Evolutionary conservation across 768 basidiomycete genomes (phyloP), one percentile per base, ranked within the genome.

Genomic region (Lyophyllum shimeji): DNA sequence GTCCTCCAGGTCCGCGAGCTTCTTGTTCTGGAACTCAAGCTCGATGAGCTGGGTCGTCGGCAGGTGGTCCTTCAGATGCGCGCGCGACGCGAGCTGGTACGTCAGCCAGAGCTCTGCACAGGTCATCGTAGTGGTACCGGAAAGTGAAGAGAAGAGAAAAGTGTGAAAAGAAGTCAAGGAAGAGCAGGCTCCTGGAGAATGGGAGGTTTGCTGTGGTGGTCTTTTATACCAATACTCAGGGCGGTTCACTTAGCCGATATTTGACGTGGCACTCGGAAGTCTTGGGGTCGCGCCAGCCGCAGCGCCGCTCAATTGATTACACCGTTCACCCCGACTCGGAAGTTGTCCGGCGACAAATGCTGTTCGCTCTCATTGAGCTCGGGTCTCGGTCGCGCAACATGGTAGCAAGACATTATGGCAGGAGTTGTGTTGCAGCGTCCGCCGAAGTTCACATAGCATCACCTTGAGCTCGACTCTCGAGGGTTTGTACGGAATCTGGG

Each of bases 21-120:
- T 70, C 40, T 76, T 67, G 46, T 72, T 70, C 55, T 73, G 68
- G 59, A 72, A 72, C 58, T 76, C 72, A 53, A 81, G 69, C 62
- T 79, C 78, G 50, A 81, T 67, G 66, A 81, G 75, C 66, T 80
- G 79, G 29, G 76, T 72, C 18, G 78, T 78, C 17, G 65, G 63
- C 11, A 76, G 71, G 39, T 56, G 71, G 39, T 56, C 55, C 46
- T 63, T 60, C 59, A 71, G 71, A 64, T 71, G 67, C 23, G 63
- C 67, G 45, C 78, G 77, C 42, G 78, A 82, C 34, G 68, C 69
- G 59, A 79, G 74, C 60, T 78, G 74, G 68, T 79, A 82, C 48
- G 75, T 73, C 52, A 81, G 68, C 77, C 77, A 80, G 64, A 81
- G 70, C 60, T 79, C 78, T 40, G 71, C 71, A 58, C 53, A 46